Conservation (phyloP, 2,329 filamentous ascomycete genomes). For the Pseudocercospora vitis region DNA sequence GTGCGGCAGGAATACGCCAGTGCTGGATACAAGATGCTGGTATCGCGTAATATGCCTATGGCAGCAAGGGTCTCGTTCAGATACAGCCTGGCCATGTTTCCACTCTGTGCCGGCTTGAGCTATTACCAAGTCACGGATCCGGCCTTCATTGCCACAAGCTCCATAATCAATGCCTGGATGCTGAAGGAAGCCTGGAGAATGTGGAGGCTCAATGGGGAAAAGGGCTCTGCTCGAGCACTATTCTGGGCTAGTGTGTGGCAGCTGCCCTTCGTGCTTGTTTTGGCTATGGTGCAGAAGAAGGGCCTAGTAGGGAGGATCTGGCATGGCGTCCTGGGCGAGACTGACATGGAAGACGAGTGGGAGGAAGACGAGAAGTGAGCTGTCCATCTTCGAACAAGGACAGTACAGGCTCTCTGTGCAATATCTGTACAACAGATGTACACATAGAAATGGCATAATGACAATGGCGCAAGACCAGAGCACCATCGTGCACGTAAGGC, state of each 20-base stretch:
- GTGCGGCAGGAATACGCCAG: slow-evolving; percentile 85
- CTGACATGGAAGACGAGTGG: slow-evolving; percentile 55
- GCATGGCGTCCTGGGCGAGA: slow-evolving; percentile 61
- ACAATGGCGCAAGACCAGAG: slow-evolving; percentile 4
- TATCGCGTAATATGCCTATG: slow-evolving; percentile 80
- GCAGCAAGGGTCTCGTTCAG: slow-evolving; percentile 85
- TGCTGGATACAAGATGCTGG: slow-evolving; percentile 70
- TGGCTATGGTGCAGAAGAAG: slow-evolving; percentile 91
- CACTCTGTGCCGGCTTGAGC: slow-evolving; percentile 78
- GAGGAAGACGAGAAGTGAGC: slow-evolving; percentile 49
- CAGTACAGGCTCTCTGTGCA: neutral
- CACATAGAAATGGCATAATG: slow-evolving; percentile 4
- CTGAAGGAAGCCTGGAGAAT: slow-evolving; percentile 75
- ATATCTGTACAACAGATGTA: neutral
- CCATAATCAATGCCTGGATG: slow-evolving; percentile 84
- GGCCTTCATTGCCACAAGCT: slow-evolving; percentile 77
- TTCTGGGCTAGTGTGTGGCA: slow-evolving; percentile 99
- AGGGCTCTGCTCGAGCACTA: slow-evolving; percentile 76
- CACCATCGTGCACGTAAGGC: slow-evolving; percentile 1
- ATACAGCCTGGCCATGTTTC: slow-evolving; percentile 82
- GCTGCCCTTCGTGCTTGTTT: slow-evolving; percentile 81
- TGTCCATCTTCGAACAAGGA: neutral
- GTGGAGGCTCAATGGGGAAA: slow-evolving; percentile 73
- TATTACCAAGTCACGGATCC: slow-evolving; percentile 79
- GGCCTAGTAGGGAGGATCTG: slow-evolving; percentile 85